Evolutionary conservation across 2,329 filamentous ascomycete species (phyloP).

Genomic region (Phyllosticta citrichinensis): DNA sequence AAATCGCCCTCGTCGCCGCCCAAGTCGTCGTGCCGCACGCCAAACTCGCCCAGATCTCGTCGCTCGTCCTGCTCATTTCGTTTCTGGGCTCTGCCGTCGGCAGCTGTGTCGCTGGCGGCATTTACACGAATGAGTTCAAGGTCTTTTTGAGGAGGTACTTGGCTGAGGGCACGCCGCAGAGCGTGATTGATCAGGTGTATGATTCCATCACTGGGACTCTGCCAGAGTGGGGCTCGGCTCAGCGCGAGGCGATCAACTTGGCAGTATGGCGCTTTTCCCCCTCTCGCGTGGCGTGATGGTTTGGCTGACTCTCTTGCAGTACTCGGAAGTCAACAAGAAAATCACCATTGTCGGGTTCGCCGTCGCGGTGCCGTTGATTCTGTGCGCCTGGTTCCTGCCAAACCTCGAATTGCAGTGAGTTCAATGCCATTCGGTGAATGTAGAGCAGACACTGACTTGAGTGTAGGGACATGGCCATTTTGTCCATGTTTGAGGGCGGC

Average conservation of each 20-base stretch:
- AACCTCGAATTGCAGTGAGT: neutral
- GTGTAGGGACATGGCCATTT: neutral
- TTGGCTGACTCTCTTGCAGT: neutral
- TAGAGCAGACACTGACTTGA: neutral
- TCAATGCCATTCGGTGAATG: neutral
- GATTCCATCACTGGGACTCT: constrained; percentile 35
- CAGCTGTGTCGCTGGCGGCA: constrained; percentile 37
- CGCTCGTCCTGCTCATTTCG: constrained; percentile 34
- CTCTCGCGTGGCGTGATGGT: neutral
- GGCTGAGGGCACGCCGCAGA: constrained; percentile 20
- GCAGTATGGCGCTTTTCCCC: neutral
- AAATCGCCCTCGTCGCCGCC: constrained; percentile 33
- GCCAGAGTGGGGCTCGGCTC: constrained; percentile 32
- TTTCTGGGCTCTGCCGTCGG: constrained; percentile 33
- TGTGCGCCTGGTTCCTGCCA: neutral
- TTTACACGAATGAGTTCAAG: constrained; percentile 40
- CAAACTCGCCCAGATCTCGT: constrained; percentile 40
- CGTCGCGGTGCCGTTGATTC: neutral
- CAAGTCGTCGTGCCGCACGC: constrained; percentile 37
- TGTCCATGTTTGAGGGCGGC: neutral
- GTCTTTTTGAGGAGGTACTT: constrained; percentile 28
- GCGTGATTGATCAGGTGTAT: constrained; percentile 30
- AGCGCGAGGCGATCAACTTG: constrained; percentile 33
- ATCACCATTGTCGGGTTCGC: neutral
- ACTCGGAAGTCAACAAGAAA: constrained; percentile 4